phyloP scores from a whole-genome alignment of 805 yeast species.

The Cyberlindnera subsufficiens region DNA sequence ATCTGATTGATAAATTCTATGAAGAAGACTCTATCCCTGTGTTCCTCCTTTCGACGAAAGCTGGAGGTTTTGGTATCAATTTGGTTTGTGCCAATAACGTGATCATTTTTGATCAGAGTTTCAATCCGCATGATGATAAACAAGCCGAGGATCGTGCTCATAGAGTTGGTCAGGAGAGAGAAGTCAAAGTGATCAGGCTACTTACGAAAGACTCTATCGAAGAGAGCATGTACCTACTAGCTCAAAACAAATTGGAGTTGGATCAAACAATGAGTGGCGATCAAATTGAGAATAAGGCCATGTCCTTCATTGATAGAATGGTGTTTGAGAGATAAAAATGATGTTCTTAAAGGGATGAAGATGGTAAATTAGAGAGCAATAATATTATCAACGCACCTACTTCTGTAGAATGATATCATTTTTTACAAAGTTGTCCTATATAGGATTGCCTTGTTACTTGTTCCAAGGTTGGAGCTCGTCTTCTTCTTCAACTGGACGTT shows the following conservation, averaged over 20 bases:
- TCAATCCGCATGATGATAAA: conserved; percentile 97
- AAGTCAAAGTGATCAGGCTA: conserved; percentile 73
- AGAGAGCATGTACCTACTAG: conserved; percentile 80
- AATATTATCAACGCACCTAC: background rate
- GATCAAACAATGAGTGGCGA: conserved; percentile 41
- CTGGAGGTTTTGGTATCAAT: conserved; percentile 98
- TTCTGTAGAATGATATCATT: conserved; percentile 3
- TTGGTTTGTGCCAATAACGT: conserved; percentile 93
- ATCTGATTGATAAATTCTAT: conserved; percentile 81
- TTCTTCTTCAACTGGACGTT: conserved; percentile 55
- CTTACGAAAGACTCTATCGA: conserved; percentile 76
- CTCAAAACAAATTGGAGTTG: conserved; percentile 84
- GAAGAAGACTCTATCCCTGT: conserved; percentile 79
- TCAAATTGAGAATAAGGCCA: conserved; percentile 22
- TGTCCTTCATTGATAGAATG: conserved; percentile 31
- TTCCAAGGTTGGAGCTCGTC: conserved; percentile 27
- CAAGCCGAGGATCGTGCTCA: conserved; percentile 99
- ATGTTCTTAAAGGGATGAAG: conserved; percentile 36
- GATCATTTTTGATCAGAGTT: conserved; percentile 85
- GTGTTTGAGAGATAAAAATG: conserved; percentile 35
- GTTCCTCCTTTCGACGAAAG: conserved; percentile 86
- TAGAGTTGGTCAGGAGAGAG: conserved; percentile 88
- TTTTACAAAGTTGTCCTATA: background rate
- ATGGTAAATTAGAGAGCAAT: conserved; percentile 9
- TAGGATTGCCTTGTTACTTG: conserved; percentile 1